These are phyloP conservation scores for Phytophthora tubulina DNA, from an alignment of 352 stramenopile species.

Conservation along the genomic window DNA sequence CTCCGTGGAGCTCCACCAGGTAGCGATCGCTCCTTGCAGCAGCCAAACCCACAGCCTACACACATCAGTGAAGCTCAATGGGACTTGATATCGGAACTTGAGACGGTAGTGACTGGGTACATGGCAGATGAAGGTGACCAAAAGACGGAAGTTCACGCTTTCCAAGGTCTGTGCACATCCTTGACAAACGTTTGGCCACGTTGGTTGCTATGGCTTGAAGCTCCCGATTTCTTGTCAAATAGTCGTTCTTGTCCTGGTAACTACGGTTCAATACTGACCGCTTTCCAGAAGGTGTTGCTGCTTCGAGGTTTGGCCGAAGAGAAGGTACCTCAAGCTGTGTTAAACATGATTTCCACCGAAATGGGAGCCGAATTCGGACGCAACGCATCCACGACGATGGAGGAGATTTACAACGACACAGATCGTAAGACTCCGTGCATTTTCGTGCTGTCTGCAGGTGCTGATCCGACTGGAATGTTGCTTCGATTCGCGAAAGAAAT, in stretches of 20 bases:
- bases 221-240: constrained; percentile 51
- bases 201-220: constrained; percentile 71
- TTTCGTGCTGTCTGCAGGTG: constrained; percentile 93
- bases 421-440: constrained; percentile 94
- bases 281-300: constrained; percentile 83
- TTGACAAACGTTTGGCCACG: constrained; percentile 64
- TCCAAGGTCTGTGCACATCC: constrained; percentile 74
- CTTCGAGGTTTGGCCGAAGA: constrained; percentile 90
- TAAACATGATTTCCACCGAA: constrained; percentile 87
- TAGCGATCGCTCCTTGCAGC: constrained; percentile 28
- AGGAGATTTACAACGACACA: constrained; percentile 94
- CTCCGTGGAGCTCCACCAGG: constrained; percentile 69
- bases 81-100: constrained; percentile 84
- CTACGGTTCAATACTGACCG: constrained; percentile 53
- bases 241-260: constrained; percentile 50
- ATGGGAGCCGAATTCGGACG: constrained; percentile 91
- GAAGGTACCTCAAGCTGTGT: constrained; percentile 88
- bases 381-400: constrained; percentile 88
- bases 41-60: constrained; percentile 71
- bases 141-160: constrained; percentile 44
- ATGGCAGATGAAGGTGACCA: not conserved
- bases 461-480: constrained; percentile 93
- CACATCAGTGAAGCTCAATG: constrained; percentile 83
- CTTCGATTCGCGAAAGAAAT: constrained; percentile 93
- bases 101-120: constrained; percentile 58